phyloP scores from a whole-genome alignment of 768 basidiomycete species.

The Chiua virens region DNA sequence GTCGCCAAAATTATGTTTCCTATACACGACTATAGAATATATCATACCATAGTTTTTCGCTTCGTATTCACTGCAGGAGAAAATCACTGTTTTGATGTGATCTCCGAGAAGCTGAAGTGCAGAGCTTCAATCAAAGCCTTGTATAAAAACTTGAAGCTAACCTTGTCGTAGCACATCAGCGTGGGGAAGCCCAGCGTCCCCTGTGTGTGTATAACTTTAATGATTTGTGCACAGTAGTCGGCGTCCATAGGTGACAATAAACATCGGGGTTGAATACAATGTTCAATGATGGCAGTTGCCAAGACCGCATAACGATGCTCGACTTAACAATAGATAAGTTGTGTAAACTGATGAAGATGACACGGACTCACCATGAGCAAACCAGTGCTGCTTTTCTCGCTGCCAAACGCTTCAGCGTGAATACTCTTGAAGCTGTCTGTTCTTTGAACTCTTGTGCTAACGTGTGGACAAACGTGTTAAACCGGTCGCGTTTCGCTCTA shows the following conservation, averaged over 20 bases:
- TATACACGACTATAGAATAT: neutral
- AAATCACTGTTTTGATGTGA: conserved; percentile 80
- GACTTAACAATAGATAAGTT: conserved; percentile 20
- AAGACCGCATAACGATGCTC: conserved; percentile 45
- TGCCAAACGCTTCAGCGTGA: conserved; percentile 72
- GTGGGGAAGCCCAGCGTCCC: conserved; percentile 92
- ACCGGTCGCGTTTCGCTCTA: conserved; percentile 63
- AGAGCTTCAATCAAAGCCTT: neutral
- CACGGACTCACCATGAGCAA: conserved; percentile 52
- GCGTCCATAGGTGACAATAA: conserved; percentile 97
- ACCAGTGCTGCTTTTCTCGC: conserved; percentile 86
- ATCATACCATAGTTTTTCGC: conserved; percentile 86
- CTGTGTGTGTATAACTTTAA: conserved; percentile 81
- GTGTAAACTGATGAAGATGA: neutral
- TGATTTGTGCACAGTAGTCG: conserved; percentile 88
- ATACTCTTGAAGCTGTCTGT: conserved; percentile 67
- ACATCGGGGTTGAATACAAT: conserved; percentile 91
- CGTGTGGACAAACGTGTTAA: conserved; percentile 55
- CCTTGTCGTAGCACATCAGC: conserved; percentile 81
- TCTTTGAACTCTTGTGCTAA: conserved; percentile 73
- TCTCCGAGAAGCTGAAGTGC: conserved; percentile 72
- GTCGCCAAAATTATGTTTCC: conserved; percentile 2
- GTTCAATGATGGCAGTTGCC: conserved; percentile 70
- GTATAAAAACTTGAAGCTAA: conserved; percentile 27
- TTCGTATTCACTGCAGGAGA: conserved; percentile 95